Percentiles rank a stretch among this genome's conserved stretches.
Conservation (phyloP, 305 asterid genomes). For the Withania somnifera region DNA sequence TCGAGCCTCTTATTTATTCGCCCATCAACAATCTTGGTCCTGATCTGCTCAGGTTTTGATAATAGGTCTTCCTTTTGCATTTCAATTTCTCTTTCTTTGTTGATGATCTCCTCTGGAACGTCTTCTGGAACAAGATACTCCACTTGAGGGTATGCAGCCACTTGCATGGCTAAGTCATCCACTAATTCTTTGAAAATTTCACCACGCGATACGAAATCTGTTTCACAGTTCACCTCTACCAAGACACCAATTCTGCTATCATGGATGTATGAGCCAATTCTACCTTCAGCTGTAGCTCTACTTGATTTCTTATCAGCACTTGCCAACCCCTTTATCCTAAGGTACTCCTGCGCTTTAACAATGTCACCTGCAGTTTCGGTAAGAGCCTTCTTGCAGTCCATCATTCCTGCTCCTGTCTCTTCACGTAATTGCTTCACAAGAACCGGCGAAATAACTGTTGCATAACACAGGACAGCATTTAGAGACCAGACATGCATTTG, state of each 20-base stretch:
- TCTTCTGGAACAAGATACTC: constrained; percentile 64
- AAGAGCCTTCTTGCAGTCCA: constrained; percentile 94
- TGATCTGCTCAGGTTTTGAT: constrained; percentile 83
- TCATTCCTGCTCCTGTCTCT: constrained; percentile 97
- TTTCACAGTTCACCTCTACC: constrained; percentile 88
- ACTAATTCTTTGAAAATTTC: constrained; percentile 85
- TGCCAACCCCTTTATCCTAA: constrained; percentile 86
- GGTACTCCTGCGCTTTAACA: constrained; percentile 66
- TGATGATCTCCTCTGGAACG: constrained; percentile 57
- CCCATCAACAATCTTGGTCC: constrained; percentile 86
- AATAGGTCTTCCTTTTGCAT: constrained; percentile 86
- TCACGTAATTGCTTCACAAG: constrained; percentile 91
- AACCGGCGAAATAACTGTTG: constrained; percentile 69
- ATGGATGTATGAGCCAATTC: constrained; percentile 82
- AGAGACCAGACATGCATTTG: not conserved
- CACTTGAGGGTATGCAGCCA: constrained; percentile 94
- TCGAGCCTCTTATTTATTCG: constrained; percentile 79
- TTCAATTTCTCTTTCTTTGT: constrained; percentile 74
- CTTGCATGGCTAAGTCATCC: constrained; percentile 96
- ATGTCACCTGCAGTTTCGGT: constrained; percentile 75
- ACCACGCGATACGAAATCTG: constrained; percentile 92
- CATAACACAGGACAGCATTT: constrained; percentile 8
- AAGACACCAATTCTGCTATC: constrained; percentile 89
- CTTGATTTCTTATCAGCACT: constrained; percentile 91
- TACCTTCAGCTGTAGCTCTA: constrained; percentile 90